Conservation (phyloP, 2,329 filamentous ascomycete genomes). For the Monascus ruber region DNA sequence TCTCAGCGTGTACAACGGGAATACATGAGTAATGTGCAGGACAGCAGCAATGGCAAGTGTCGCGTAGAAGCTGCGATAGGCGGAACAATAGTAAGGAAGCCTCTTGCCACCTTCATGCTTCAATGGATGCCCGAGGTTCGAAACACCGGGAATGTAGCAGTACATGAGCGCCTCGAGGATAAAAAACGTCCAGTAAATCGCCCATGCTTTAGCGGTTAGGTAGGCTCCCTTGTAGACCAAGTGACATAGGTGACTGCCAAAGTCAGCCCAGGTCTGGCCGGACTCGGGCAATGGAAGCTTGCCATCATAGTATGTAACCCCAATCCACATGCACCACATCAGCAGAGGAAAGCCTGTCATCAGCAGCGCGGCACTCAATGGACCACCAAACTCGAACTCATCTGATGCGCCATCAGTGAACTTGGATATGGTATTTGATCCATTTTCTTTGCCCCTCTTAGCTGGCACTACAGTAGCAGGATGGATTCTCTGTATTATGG, state of each 20-base stretch:
- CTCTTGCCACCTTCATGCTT: slow-evolving; percentile 72
- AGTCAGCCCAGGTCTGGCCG: slow-evolving; percentile 57
- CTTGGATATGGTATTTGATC: too few species aligned
- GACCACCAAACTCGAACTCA: slow-evolving; percentile 69
- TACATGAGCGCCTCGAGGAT: slow-evolving; percentile 74
- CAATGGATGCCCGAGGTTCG: too few species aligned
- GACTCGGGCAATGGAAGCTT: slow-evolving; percentile 56
- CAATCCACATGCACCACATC: slow-evolving; percentile 42
- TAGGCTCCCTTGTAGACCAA: slow-evolving; percentile 74
- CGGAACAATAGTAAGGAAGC: slow-evolving; percentile 88
- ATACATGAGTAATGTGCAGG: slow-evolving; percentile 71
- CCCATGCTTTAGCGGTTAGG: slow-evolving; percentile 70
- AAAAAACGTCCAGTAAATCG: slow-evolving; percentile 89
- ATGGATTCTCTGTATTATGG: too few species aligned
- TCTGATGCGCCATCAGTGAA: too few species aligned
- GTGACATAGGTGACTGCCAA: slow-evolving; percentile 55
- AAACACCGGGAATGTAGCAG: slow-evolving; percentile 69
- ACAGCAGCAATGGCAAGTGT: slow-evolving; percentile 58
- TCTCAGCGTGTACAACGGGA: slow-evolving; percentile 82
- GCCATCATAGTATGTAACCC: slow-evolving; percentile 75
- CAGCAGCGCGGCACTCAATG: slow-evolving; percentile 61
- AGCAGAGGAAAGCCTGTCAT: slow-evolving; percentile 82
- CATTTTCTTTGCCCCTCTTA: too few species aligned
- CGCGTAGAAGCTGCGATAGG: slow-evolving; percentile 70
- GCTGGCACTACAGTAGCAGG: too few species aligned